Conservation (phyloP, 768 basidiomycete genomes). For the Boletellus ananas region DNA sequence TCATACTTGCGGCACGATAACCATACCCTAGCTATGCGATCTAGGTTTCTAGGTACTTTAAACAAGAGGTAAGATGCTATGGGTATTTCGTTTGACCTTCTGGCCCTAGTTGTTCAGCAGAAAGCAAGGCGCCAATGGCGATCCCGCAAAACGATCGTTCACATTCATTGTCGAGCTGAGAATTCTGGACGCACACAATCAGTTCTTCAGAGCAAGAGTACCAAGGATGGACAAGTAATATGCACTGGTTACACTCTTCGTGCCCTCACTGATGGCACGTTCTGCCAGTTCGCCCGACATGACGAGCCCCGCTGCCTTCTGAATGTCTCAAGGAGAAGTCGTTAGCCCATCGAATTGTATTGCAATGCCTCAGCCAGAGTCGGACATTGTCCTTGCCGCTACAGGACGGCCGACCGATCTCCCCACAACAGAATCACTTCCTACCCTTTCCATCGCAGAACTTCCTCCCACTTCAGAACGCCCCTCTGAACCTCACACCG, state of each 20-base stretch:
- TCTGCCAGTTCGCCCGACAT: constrained; percentile 70
- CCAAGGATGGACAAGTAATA: not conserved
- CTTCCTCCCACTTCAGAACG: too few relatives aligned
- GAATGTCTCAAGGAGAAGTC: constrained; percentile 70
- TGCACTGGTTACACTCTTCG: constrained; percentile 53
- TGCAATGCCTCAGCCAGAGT: too few relatives aligned
- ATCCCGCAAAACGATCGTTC: too few relatives aligned
- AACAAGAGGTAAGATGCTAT: constrained; percentile 16
- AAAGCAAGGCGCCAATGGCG: not conserved
- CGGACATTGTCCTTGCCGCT: too few relatives aligned
- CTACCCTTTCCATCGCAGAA: too few relatives aligned
- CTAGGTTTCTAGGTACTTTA: constrained; percentile 23
- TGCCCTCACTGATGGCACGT: constrained; percentile 75
- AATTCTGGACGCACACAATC: constrained; percentile 20
- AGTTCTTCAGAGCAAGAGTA: not conserved
- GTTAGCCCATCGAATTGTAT: too few relatives aligned
- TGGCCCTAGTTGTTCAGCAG: not conserved
- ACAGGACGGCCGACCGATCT: too few relatives aligned
- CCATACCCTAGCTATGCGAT: not conserved
- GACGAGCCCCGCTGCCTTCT: constrained; percentile 68
- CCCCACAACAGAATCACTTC: too few relatives aligned
- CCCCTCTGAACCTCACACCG: too few relatives aligned
- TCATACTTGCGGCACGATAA: not conserved
- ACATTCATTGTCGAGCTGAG: constrained; percentile 19
- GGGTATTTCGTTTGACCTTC: constrained; percentile 11